Evolutionary conservation across 306 rosid species (phyloP), one percentile per base, ranked within the genome.

Genomic region (cucumber (Cucumis sativus)): DNA sequence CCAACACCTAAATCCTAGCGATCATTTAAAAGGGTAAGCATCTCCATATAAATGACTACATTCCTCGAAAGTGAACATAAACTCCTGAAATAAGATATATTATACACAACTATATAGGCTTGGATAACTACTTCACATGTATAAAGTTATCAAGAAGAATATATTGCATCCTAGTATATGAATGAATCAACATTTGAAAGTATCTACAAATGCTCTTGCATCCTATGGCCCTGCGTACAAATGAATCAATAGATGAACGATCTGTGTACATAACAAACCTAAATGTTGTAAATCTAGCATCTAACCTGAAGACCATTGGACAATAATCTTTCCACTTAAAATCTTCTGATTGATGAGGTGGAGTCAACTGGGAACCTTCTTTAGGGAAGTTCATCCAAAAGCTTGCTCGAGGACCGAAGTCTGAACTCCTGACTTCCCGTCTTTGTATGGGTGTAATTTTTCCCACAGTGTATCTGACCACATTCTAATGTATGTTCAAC

Each of bases 271-370:
- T 71, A 51, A 59, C 66, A 20, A 61, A 43, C 67, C 17, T 47
- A 3, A n/a, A 40, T 77, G 73, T 8, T 54, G 47, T 62, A 15
- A 56, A 69, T 54, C 55, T 70, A 77, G 82, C 76, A 56, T 78
- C 88, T 79, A 74, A 95, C 99, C 97, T 92, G 89, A 95, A 95
- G 57, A 95, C 99, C 99, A 95, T 95, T 3, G 97, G 97, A 76
- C 99, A 95, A 61, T 95, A 95, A 85, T 95, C 99, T 80, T 95
- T 95, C 99, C 99, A 95, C 83, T 91, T 95, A 82, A 95, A 95
- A 86, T 88, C 97, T 72, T 92, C 99, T 6, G 99, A 95, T 57
- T 89, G 99, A 84, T 95, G 99, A 83, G 97, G 73, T 28, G 97
- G 99, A 71, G 99, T 95, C 89, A 95, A 78, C 51, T 92, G 97